phyloP scores from a whole-genome alignment of 139 green algal species.

The Chlamydomonas sp. region DNA sequence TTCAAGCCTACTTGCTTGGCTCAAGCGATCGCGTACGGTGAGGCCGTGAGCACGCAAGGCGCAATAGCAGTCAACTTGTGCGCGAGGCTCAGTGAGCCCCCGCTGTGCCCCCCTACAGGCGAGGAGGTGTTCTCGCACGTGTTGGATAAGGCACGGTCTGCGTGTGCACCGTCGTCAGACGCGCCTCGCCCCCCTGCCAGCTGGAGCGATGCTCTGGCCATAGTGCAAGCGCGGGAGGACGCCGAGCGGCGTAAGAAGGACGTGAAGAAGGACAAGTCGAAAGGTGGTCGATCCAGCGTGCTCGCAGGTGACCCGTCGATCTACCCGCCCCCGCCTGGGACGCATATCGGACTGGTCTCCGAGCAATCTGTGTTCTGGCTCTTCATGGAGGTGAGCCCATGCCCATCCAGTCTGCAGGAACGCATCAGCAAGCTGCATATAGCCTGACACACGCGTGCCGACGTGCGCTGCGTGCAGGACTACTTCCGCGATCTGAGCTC shows the following conservation, averaged over 20 bases:
- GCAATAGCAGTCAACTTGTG: neutral
- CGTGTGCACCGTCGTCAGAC: constrained; percentile 5
- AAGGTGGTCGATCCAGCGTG: neutral
- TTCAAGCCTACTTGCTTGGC: constrained; percentile 1
- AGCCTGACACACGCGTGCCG: neutral
- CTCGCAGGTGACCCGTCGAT: neutral
- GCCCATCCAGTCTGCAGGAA: neutral
- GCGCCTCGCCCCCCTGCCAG: constrained; percentile 29
- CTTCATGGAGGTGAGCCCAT: constrained; percentile 47
- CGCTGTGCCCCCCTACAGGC: too few species aligned
- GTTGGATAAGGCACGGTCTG: constrained; percentile 12
- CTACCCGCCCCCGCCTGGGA: constrained; percentile 26
- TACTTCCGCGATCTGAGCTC: constrained; percentile 66
- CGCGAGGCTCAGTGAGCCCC: too few species aligned
- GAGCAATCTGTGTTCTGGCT: constrained; percentile 59
- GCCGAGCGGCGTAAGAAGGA: constrained; percentile 36
- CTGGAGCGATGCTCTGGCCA: constrained; percentile 41
- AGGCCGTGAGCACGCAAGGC: neutral
- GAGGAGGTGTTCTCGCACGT: constrained; percentile 21
- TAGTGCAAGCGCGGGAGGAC: constrained; percentile 43
- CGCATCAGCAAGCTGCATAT: neutral
- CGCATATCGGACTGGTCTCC: constrained; percentile 27
- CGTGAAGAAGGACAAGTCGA: constrained; percentile 19
- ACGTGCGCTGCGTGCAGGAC: constrained; percentile 53
- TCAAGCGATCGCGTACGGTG: neutral